phyloP scores from a whole-genome alignment of 1,284 basidiomycete genomes.

The Apiotrichum akiyoshidainum region DNA sequence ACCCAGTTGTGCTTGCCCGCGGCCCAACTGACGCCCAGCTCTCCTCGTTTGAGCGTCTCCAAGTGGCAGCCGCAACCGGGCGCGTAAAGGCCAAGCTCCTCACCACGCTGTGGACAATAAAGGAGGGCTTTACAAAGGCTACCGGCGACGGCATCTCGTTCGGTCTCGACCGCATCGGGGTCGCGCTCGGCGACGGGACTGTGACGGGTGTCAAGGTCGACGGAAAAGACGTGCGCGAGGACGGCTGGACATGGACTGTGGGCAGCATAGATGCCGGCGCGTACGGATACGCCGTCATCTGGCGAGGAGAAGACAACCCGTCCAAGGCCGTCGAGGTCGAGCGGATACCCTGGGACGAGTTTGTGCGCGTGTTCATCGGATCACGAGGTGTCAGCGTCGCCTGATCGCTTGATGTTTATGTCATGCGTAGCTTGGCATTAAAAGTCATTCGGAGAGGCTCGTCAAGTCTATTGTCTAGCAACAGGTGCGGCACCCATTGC shows the following conservation, averaged over 20 bases:
- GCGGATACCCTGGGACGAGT: constrained; percentile 28
- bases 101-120: constrained; percentile 42
- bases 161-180: constrained; percentile 40
- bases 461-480: no score
- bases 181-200: constrained; percentile 22
- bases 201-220: constrained; percentile 31
- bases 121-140: constrained; percentile 46
- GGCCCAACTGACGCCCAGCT: constrained; percentile 18
- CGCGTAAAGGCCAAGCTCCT: constrained; percentile 23
- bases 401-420: background rate
- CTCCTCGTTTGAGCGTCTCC: constrained; percentile 24
- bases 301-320: constrained; percentile 26
- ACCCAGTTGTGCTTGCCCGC: background rate
- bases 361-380: constrained; percentile 21
- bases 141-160: constrained; percentile 43
- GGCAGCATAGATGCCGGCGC: constrained; percentile 25
- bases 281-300: constrained; percentile 34
- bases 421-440: no score
- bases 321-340: constrained; percentile 11
- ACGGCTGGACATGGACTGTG: constrained; percentile 31
- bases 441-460: no score
- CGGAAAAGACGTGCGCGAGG: constrained; percentile 26
- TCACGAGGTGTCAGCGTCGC: background rate
- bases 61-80: constrained; percentile 15
- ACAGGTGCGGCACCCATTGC: no score